Base-by-base conservation (phyloP, 495 filamentous ascomycete species). In the Letharia lupina region DNA sequence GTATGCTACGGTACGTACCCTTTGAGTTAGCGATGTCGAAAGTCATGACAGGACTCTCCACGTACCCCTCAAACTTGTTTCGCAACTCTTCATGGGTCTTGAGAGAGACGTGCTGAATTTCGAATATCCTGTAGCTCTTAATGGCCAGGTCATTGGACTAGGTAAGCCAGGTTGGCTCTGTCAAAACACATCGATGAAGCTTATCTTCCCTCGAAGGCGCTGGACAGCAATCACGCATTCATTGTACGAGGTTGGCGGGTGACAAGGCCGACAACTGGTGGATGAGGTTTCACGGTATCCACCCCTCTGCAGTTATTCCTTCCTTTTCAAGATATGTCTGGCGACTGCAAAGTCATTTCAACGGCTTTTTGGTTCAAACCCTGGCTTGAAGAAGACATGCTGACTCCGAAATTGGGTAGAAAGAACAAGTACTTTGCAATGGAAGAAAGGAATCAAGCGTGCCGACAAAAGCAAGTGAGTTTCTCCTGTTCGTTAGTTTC, bases 191-290 rank as follows among this genome's bases (percentile, higher is more conserved):
- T 50, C 33, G 23, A 23, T 4, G 4, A 5, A 47, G 40, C 33
- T 37, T 1, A 48, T n/a, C 7, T 10, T 41, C 40, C 0, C 6
- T 18, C n/a, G 4, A 40, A 5, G 94, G 95, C 68, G 94, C 94
- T 61, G 94, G 94, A 61, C 94, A 98, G 77, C 94, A 98, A 79
- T 93, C 89, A 67, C 87, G 94, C 70, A 98, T 98, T 71, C 95
- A 98, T 83, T 98, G 95, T 83, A 98, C 94, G 37, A 88, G 94
- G 68, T 84, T 98, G 52, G 94, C 94, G n/a, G 94, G 95, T 68
- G 94, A 96, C 80, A 98, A 98, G 82, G 91, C 92, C 60, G 94
- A 98, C 77, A 96, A 93, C 82, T 98, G 94, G 94, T 98, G 94
- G 94, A 87, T 98, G 79, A 88, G 94, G 70, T 97, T 96, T 84